phyloP scores from a whole-genome alignment of 1,284 basidiomycete genomes.

The Papiliotrema terrestris region DNA sequence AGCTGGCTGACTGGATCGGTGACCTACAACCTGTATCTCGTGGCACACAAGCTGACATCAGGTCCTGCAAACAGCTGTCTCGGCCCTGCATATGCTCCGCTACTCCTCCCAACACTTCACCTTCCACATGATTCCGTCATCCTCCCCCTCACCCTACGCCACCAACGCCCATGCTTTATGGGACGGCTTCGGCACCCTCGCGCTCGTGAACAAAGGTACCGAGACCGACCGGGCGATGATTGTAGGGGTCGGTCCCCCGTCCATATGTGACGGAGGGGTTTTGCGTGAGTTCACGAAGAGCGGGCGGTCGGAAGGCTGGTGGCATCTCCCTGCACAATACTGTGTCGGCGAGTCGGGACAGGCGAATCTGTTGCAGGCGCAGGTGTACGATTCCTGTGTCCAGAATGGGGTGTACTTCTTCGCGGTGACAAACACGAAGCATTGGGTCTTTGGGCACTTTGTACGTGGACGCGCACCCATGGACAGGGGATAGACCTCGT shows the following conservation, averaged over 20 bases:
- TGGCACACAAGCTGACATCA: slow-evolving; percentile 5
- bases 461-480: slow-evolving; percentile 23
- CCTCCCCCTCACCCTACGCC: slow-evolving; percentile 10
- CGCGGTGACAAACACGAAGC: slow-evolving; percentile 41
- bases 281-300: slow-evolving; percentile 33
- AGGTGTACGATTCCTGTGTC: slow-evolving; percentile 44
- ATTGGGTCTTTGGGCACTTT: slow-evolving; percentile 48
- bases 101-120: slow-evolving; percentile 32
- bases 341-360: slow-evolving; percentile 35
- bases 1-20: slow-evolving; percentile 41
- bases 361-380: slow-evolving; percentile 41
- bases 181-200: slow-evolving; percentile 43
- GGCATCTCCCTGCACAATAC: slow-evolving; percentile 27
- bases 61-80: slow-evolving; percentile 40
- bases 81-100: slow-evolving; percentile 41
- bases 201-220: slow-evolving; percentile 30
- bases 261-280: slow-evolving; percentile 26
- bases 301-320: slow-evolving; percentile 26
- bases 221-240: slow-evolving; percentile 33
- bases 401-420: slow-evolving; percentile 42
- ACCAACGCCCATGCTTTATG: slow-evolving; percentile 16
- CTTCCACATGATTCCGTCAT: slow-evolving; percentile 37
- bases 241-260: slow-evolving; percentile 37
- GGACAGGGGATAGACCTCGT: neutral
- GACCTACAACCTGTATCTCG: slow-evolving; percentile 5